A percentile compares a stretch with the other conserved stretches of the same genome.
Evolutionary conservation across 805 yeast genomes (phyloP).

Genomic region (Scheffersomyces coipomensis): DNA sequence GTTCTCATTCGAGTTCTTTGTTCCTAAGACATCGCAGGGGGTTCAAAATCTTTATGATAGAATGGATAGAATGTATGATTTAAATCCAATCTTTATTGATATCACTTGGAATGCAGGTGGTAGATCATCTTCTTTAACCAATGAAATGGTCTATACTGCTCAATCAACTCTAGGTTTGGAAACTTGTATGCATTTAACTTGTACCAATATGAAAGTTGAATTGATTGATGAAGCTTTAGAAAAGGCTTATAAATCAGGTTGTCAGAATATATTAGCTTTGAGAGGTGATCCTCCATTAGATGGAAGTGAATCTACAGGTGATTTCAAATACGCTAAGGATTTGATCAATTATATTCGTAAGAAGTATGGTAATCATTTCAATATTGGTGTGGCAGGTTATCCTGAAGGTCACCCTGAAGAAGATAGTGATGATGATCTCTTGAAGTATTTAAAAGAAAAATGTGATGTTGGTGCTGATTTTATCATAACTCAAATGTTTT

Average conservation of each 20-base stretch:
- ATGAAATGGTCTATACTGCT: slow-evolving; percentile 88
- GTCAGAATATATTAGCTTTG: slow-evolving; percentile 90
- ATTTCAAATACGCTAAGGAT: slow-evolving; percentile 85
- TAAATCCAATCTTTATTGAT: slow-evolving; percentile 89
- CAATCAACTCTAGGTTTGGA: slow-evolving; percentile 89
- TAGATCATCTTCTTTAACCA: slow-evolving; percentile 73
- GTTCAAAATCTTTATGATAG: slow-evolving; percentile 94
- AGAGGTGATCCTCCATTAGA: slow-evolving; percentile 93
- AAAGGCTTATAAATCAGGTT: slow-evolving; percentile 86
- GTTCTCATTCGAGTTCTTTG: slow-evolving; percentile 94
- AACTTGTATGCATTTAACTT: slow-evolving; percentile 97
- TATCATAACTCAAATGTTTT: slow-evolving; percentile 95
- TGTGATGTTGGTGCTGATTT: slow-evolving; percentile 94
- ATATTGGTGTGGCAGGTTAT: slow-evolving; percentile 95
- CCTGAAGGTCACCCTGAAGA: slow-evolving; percentile 98
- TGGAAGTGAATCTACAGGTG: slow-evolving; percentile 74
- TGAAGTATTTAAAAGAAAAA: slow-evolving; percentile 75
- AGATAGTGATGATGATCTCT: slow-evolving; percentile 42
- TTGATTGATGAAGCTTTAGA: slow-evolving; percentile 82
- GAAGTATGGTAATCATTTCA: slow-evolving; percentile 84
- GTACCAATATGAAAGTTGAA: slow-evolving; percentile 87
- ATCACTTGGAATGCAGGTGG: slow-evolving; percentile 99
- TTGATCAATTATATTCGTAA: slow-evolving; percentile 71
- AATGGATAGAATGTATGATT: slow-evolving; percentile 95
- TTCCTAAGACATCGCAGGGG: slow-evolving; percentile 96